These are phyloP conservation scores for Xylaria longipes DNA, from an alignment of 495 filamentous ascomycete genomes.

Conservation along the genomic window DNA sequence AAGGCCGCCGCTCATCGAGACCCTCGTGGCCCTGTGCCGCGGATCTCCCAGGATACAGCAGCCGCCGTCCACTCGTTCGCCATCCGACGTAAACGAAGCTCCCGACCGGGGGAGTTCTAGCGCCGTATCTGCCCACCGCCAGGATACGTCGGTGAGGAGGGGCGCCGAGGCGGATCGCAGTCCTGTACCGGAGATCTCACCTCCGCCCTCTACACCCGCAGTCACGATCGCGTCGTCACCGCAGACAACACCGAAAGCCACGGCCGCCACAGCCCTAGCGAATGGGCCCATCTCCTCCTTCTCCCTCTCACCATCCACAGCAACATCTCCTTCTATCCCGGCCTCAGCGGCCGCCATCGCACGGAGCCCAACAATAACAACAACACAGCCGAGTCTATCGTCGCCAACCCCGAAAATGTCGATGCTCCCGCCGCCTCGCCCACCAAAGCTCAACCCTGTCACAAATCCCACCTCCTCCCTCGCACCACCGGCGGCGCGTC, in stretches of 20 bases:
- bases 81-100: slow-evolving; percentile 6
- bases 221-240: slow-evolving; percentile 21
- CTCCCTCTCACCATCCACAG: slow-evolving; percentile 42
- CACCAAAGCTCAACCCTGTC: slow-evolving; percentile 30
- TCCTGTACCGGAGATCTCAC: slow-evolving; percentile 21
- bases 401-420: slow-evolving; percentile 16
- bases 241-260: slow-evolving; percentile 53
- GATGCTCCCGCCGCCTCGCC: slow-evolving; percentile 33
- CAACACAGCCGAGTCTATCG: slow-evolving; percentile 27
- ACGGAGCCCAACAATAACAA: slow-evolving; percentile 26
- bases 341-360: slow-evolving; percentile 50
- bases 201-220: slow-evolving; percentile 17
- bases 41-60: slow-evolving; percentile 36
- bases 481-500: slow-evolving; percentile 20
- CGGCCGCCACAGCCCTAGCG: slow-evolving; percentile 19
- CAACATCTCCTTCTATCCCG: slow-evolving; percentile 29
- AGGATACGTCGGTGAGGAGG: slow-evolving; percentile 1
- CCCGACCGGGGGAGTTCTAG: neutral
- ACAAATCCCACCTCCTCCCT: slow-evolving; percentile 28
- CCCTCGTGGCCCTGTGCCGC: slow-evolving; percentile 32
- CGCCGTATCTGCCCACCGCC: neutral
- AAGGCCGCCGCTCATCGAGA: slow-evolving; percentile 49
- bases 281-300: slow-evolving; percentile 45
- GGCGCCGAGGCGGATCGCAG: slow-evolving; percentile 19
- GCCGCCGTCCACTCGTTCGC: slow-evolving; percentile 34